These are phyloP conservation scores for Candida sanyiensis DNA, from an alignment of 805 yeast genomes.

Conservation along the genomic window DNA sequence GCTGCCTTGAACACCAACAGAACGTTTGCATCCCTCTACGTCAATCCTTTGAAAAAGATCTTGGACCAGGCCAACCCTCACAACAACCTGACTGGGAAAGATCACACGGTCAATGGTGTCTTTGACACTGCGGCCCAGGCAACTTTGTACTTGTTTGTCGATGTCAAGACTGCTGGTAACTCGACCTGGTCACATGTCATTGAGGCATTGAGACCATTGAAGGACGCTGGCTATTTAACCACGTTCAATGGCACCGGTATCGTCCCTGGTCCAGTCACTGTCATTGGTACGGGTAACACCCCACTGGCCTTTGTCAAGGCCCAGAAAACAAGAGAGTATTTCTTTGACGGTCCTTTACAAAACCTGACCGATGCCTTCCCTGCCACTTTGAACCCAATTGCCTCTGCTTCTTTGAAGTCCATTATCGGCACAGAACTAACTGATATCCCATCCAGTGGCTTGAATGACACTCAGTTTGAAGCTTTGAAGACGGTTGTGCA, in stretches of 20 bases:
- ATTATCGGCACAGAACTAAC: slow-evolving; percentile 12
- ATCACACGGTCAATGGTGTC: slow-evolving; percentile 32
- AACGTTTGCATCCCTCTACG: slow-evolving; percentile 48
- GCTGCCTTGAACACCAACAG: slow-evolving; percentile 40
- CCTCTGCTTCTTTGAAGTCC: slow-evolving; percentile 41
- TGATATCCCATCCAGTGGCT: slow-evolving; percentile 23
- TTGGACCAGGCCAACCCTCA: slow-evolving; percentile 42
- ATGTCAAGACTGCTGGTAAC: slow-evolving; percentile 50
- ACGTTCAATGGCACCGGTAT: slow-evolving; percentile 33
- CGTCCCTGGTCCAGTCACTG: slow-evolving; percentile 51
- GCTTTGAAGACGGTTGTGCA: slow-evolving; percentile 27
- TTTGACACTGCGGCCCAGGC: slow-evolving; percentile 41
- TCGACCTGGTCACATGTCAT: slow-evolving; percentile 44
- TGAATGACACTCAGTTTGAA: slow-evolving; percentile 32
- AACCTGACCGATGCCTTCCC: slow-evolving; percentile 23
- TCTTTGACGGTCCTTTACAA: slow-evolving; percentile 48
- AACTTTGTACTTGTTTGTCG: slow-evolving; percentile 60
- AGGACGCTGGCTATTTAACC: slow-evolving; percentile 46
- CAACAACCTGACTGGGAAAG: slow-evolving; percentile 11
- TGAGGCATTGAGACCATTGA: slow-evolving; percentile 45
- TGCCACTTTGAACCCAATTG: slow-evolving; percentile 29
- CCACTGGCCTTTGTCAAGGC: slow-evolving; percentile 38
- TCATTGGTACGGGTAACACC: slow-evolving; percentile 66
- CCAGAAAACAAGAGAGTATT: slow-evolving; percentile 32
- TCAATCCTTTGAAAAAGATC: slow-evolving; percentile 47